Evolutionary conservation across 345 rosid genomes (phyloP), one percentile per base, ranked within the genome.

Genomic region (Acer negundo): DNA sequence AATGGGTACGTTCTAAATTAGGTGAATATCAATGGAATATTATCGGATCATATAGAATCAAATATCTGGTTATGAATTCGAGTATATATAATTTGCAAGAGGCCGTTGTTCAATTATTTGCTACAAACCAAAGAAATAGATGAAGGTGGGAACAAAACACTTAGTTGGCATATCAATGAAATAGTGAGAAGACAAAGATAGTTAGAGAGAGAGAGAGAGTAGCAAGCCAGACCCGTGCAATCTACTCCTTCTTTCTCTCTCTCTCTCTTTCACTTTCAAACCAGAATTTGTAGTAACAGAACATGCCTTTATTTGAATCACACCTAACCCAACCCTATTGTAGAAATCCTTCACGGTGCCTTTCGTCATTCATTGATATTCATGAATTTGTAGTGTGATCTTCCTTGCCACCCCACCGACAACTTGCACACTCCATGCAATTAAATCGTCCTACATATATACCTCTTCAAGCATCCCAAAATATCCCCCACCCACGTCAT

Each of bases 291-390:
- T 35, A 87, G 83, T 74, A 86, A 77, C 85, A 76, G 90, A 59
- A 86, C 86, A 84, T 63, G 28, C 75, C 91, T 93, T 92, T 89
- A 73, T 83, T 77, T 28, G 71, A 70, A 64, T 84, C 82, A 84
- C 81, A 88, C 89, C 91, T 85, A 86, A 85, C 87, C 82, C 82
- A 79, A 82, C 78, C 88, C 81, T 67, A 83, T 86, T 62, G 46
- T 77, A 77, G 94, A 84, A 80, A 90, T 55, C 82, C 49, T 80
- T 70, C 77, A 69, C 46, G 49, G 75, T 71, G 9, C 73, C 80
- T 76, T 75, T 82, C 86, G 82, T 84, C 85, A 79, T 76, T 81
- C 77, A 38, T 74, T 78, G 81, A 70, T 83, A 46, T 56, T 68
- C 23, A 3, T 31, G 35, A 70, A 78, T 55, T 53, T 24, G 64